Conservation (phyloP, 495 filamentous ascomycete species). For the Podospora comata region DNA sequence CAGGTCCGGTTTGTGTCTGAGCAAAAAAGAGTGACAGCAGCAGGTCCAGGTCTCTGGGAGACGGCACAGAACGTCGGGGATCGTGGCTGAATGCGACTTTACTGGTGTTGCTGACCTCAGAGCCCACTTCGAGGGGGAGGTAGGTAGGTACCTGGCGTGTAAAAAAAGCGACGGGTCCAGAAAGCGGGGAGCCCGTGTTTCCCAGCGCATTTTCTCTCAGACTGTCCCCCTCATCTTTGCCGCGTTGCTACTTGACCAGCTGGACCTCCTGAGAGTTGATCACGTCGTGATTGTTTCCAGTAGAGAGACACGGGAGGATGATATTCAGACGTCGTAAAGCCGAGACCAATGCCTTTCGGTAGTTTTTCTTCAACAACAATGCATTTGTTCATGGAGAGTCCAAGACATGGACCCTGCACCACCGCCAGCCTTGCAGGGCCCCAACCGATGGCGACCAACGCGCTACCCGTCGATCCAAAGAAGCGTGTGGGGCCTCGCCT, state of each 20-base stretch:
- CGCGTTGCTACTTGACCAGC: background rate
- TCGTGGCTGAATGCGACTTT: conserved; percentile 10
- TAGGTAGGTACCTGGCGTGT: background rate
- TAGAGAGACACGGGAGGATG: too few relatives aligned
- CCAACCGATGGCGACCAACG: background rate
- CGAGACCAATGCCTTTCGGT: too few relatives aligned
- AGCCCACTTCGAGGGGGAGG: conserved; percentile 1
- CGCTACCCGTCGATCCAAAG: background rate
- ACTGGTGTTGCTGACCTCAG: conserved; percentile 9
- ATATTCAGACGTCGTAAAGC: too few relatives aligned
- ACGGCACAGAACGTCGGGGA: conserved; percentile 11
- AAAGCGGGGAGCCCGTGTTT: background rate
- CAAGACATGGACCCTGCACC: background rate
- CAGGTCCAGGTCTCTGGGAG: background rate
- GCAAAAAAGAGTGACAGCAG: too few relatives aligned
- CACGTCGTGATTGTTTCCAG: background rate
- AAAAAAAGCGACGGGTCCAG: background rate
- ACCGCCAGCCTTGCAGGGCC: background rate
- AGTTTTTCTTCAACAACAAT: too few relatives aligned
- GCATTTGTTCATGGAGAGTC: background rate
- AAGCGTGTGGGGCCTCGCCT: background rate
- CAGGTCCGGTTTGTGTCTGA: background rate
- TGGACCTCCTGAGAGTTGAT: background rate
- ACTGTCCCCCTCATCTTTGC: conserved; percentile 3
- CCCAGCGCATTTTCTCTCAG: background rate